A percentile compares a stretch with the other conserved stretches of the same genome.
Conservation (phyloP, 2,329 filamentous ascomycete species). For the Aspergillus pseudonomiae region DNA sequence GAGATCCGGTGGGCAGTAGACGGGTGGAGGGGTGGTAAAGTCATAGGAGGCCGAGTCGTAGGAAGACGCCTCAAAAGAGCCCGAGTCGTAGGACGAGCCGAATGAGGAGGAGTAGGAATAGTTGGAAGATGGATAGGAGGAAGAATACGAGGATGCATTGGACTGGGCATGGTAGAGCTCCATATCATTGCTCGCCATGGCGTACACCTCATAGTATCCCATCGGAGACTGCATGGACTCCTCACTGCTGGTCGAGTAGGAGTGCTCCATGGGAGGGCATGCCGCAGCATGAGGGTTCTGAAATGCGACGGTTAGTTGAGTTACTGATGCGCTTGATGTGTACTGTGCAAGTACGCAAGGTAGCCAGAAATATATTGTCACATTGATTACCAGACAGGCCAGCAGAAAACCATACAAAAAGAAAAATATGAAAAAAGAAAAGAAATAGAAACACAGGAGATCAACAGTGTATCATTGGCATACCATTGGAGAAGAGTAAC, state of each 20-base stretch:
- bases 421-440: neutral
- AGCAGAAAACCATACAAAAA: neutral
- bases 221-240: slow-evolving; percentile 21
- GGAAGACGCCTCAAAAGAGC: slow-evolving; percentile 10
- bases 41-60: slow-evolving; percentile 14
- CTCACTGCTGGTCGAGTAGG: slow-evolving; percentile 26
- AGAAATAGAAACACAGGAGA: neutral
- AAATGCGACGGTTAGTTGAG: neutral
- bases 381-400: neutral
- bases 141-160: slow-evolving; percentile 1
- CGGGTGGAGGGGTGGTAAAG: slow-evolving; percentile 10
- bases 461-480: neutral
- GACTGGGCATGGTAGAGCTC: slow-evolving; percentile 6
- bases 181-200: slow-evolving; percentile 14
- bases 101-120: slow-evolving; percentile 2
- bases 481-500: slow-evolving; percentile 1
- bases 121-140: slow-evolving; percentile 11
- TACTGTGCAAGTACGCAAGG: neutral
- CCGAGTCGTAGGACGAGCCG: slow-evolving; percentile 2
- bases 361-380: neutral
- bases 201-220: slow-evolving; percentile 22
- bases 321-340: neutral
- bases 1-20: neutral
- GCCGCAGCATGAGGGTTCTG: slow-evolving; percentile 17
- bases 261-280: slow-evolving; percentile 28